Base-by-base conservation (phyloP, 2,329 filamentous ascomycete genomes). In the Aspergillus unguis region DNA sequence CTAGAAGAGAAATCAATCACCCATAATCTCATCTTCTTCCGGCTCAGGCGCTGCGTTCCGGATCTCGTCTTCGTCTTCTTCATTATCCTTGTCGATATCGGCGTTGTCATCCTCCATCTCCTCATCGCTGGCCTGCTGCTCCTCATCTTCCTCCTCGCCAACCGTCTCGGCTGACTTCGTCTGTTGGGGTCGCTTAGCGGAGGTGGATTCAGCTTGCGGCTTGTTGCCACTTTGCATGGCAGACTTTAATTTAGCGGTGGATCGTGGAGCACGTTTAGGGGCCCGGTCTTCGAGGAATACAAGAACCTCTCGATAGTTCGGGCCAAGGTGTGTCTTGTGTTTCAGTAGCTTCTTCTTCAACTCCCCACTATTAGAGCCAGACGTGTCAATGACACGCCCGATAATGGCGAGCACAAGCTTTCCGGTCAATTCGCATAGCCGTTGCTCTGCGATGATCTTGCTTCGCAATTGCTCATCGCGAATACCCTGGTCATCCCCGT, bases 291-390 rank as follows among this genome's bases (percentile, higher is more conserved):
- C 91, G 3, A 97, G 77, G 68, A 87, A 94, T 6, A 84, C 82
- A 4, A 96, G 76, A 5, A 96, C 84, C 62, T 94, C 90, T 65
- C 87, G 89, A 77, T 89, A 95, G 67, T 94, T 96, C 42, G 82
- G 77, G 2, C 94, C 94, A 3, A 99, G 80, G 65, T 84, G 85
- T n/a, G 76, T 77, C 66, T 87, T 87, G 72, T 99, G 96, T 59
- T 89, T 81, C 62, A 87, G 79, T 25, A 99, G 77, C 23, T 91
- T 81, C 62, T 84, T 82, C 57, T 83, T 82, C 33, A 95, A 79
- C 65, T 82, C 83, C 29, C 83, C 85, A 6, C 80, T 80, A 29
- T 82, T 75, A 8, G 80, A 73, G 5, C 82, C 84, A 1, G 75
- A 77, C 38, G 78, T 74, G 65, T 95, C 90, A 46, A 96, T 77